A percentile compares a stretch with the other conserved stretches of the same genome.
These are phyloP conservation scores for Zelopaecilomyces penicillatus DNA, from an alignment of 2,329 filamentous ascomycete genomes.

Conservation along the genomic window DNA sequence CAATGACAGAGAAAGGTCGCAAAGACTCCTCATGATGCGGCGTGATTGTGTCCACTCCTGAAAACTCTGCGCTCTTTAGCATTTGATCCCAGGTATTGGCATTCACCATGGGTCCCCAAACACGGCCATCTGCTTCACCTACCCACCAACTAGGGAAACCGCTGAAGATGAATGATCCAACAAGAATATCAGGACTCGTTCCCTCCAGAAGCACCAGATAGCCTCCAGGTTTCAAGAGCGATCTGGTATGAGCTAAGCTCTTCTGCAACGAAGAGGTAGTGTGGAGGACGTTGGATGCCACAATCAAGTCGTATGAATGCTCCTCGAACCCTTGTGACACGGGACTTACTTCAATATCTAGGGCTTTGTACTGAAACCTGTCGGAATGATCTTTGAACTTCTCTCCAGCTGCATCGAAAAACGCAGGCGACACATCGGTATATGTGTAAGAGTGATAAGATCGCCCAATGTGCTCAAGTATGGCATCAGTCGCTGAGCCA, in stretches of 20 bases:
- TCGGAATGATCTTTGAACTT: neutral
- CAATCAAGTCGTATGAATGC: neutral
- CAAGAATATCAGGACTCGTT: neutral
- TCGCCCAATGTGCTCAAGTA: neutral
- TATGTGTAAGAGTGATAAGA: neutral
- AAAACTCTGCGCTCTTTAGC: slow-evolving; percentile 7
- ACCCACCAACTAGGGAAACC: slow-evolving; percentile 7
- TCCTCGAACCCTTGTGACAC: neutral
- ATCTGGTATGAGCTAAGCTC: neutral
- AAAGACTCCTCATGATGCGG: neutral
- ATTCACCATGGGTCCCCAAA: neutral
- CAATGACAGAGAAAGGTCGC: neutral
- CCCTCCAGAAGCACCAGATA: slow-evolving; percentile 2
- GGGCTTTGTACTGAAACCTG: neutral
- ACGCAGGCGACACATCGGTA: neutral
- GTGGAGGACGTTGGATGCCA: neutral
- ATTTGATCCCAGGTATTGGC: slow-evolving; percentile 1
- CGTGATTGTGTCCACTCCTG: slow-evolving; percentile 7
- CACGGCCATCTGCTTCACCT: neutral
- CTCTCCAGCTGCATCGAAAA: neutral
- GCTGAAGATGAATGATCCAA: slow-evolving; percentile 3
- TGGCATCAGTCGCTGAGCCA: neutral
- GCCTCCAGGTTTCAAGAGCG: slow-evolving; percentile 4
- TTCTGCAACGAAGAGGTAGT: neutral
- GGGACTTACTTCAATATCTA: neutral